These are phyloP conservation scores for Colletotrichum lupini DNA, from an alignment of 2,329 filamentous ascomycete species.

Conservation along the genomic window DNA sequence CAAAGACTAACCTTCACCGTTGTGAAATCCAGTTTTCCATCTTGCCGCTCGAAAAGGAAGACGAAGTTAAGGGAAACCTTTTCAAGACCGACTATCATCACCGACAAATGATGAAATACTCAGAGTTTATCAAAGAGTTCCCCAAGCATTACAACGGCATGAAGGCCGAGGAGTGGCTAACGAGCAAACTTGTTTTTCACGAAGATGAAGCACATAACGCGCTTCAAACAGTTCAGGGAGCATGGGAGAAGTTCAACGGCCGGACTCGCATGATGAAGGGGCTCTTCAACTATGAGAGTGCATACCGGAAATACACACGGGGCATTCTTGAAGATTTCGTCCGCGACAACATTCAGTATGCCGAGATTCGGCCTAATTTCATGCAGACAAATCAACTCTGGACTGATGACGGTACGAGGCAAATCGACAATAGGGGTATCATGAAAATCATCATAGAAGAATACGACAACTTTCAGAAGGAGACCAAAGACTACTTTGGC, in stretches of 20 bases:
- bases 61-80: conserved; percentile 53
- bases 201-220: conserved; percentile 68
- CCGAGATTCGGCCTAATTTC: conserved; percentile 77
- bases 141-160: conserved; percentile 39
- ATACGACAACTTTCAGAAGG: conserved; percentile 58
- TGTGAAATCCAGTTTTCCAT: conserved; percentile 72
- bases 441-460: conserved; percentile 70
- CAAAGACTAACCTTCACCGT: conserved; percentile 34
- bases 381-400: conserved; percentile 72
- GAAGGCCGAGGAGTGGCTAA: conserved; percentile 64
- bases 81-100: conserved; percentile 61
- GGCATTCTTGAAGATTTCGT: conserved; percentile 71
- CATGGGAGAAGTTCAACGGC: conserved; percentile 73
- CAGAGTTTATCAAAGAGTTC: conserved; percentile 52
- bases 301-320: conserved; percentile 70
- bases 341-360: conserved; percentile 75
- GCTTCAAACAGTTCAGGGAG: conserved; percentile 61
- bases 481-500: conserved; percentile 60
- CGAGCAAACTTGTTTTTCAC: conserved; percentile 70
- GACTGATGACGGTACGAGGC: conserved; percentile 62
- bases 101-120: conserved; percentile 56
- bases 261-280: conserved; percentile 80
- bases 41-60: conserved; percentile 46
- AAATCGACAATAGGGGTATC: conserved; percentile 67
- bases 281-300: conserved; percentile 73